Base-by-base conservation (phyloP, 371 early-diverging fungal genomes). In the Rhizopus sp. region DNA sequence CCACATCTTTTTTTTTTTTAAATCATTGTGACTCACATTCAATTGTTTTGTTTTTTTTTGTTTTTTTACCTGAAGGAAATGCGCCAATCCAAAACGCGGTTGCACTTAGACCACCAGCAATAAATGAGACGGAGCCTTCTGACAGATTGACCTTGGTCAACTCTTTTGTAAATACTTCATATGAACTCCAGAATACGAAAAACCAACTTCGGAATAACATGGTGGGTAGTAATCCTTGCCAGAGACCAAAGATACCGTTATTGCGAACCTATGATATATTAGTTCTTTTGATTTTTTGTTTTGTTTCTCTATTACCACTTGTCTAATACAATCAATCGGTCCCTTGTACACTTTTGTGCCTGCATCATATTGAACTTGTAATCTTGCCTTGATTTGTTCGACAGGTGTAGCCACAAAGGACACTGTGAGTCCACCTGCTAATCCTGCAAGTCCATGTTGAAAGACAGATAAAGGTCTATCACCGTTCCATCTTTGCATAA, bases 331-430 rank as follows among this genome's bases (percentile, higher is more conserved):
- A 61, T 95, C 91, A 38, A 94, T 78, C 0, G 96, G 96, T 0
- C 96, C 94, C 2, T 66, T 69, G 63, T 93, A 96, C n/a, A 80
- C 59, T 48, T 82, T 85, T 32, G 84, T 81, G 9, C 68, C 78
- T 4, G 83, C 75, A 59, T 90, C 86, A 64, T 97, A 97, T 65
- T 97, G 98, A 37, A 93, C 88, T 64, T 97, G 97, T 49, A 95
- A 78, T 50, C 92, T 78, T 12, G 91, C 84, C 55, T 92, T 90
- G 59, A 90, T 77, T 41, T 88, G 87, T 53, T 96, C 96, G 4
- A 96, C 89, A 0, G 96, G 96, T 1, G 95, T 91, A 5, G 98
- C 96, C 0, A 96, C 85, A 74, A 96, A 88, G 0, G 91, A 88
- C 0, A 95, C 96, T 0, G 91, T 89, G 55, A 89, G 57, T 13